Evolutionary conservation across 1,284 basidiomycete genomes (phyloP), one percentile per base, ranked within the genome.

Genomic region (Moesziomyces sp.): DNA sequence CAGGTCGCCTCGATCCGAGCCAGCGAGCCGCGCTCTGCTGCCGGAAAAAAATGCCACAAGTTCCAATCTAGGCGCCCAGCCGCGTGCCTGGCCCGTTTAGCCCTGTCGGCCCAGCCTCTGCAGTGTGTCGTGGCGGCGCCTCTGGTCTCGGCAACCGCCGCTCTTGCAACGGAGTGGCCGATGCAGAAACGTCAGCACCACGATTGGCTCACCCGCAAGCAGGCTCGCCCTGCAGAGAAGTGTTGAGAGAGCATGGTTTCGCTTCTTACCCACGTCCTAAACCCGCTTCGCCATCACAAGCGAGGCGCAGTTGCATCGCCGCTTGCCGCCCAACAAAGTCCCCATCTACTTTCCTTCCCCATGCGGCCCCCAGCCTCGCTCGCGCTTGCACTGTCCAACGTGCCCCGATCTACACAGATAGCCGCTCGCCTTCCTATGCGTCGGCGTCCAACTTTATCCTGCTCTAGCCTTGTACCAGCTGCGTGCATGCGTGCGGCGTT

Each of bases 201-300:
- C 38, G 26, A 5, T 28, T 28, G 26, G 26, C 38, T 18, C 38
- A 16, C 14, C 11, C 30, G 13, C 30, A 34, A 34, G 30, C 30
- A 40, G 38, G 14, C 1, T 14, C 6, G 38, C 38, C 10, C 30
- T 34, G 30, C 30, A 34, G 30, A 34, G 10, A 34, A 34, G 10
- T 14, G 38, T 16, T 40, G 38, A 40, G 38, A 40, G 38, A 40
- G 38, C 38, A n/a, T 40, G 38, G 54, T 49, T 49, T 57, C 54
- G 24, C 46, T 50, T 42, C 50, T 47, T 58, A 47, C 55, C 55
- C 55, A 58, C 55, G 55, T 8, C 48, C 55, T 28, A 58, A 51
- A 51, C 47, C 46, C 13, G 11, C 46, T 23, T 38, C 46, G 38
- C 18, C 38, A 2, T n/a, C 16, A 7, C 38, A 40, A 18, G 16